Conservation (phyloP, 257 asterid genomes). For the Nicotiana undulata region DNA sequence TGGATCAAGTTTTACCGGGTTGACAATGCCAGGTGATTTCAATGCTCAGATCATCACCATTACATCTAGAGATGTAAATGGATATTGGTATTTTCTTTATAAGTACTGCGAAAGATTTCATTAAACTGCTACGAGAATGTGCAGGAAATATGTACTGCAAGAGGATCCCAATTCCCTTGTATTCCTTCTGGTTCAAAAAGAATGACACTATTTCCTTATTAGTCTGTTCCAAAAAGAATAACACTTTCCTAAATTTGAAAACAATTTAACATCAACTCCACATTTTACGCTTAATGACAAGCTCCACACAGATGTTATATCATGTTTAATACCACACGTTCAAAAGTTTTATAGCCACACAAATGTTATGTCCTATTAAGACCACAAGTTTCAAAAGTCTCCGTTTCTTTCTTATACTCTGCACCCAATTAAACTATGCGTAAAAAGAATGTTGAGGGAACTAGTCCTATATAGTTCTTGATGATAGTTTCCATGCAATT, state of each 20-base stretch:
- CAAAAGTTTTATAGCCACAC: no score
- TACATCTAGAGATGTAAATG: neutral
- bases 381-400: no score
- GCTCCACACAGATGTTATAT: no score
- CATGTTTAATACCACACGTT: no score
- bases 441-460: neutral
- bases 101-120: neutral
- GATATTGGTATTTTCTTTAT: neutral
- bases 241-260: no score
- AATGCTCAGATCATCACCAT: neutral
- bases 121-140: neutral
- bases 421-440: neutral
- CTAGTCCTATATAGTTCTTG: neutral
- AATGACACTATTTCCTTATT: no score
- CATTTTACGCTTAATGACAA: no score
- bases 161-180: neutral
- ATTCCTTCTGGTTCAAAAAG: neutral
- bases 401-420: no score
- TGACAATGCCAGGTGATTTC: conserved; percentile 65
- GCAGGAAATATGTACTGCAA: neutral
- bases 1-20: conserved; percentile 72
- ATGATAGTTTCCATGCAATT: neutral
- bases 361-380: no score
- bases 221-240: no score
- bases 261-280: no score